A percentile compares a stretch with the other conserved stretches of the same genome.
Conservation (phyloP, 148 eudicot genomes). For the Vaccinium darrowii region DNA sequence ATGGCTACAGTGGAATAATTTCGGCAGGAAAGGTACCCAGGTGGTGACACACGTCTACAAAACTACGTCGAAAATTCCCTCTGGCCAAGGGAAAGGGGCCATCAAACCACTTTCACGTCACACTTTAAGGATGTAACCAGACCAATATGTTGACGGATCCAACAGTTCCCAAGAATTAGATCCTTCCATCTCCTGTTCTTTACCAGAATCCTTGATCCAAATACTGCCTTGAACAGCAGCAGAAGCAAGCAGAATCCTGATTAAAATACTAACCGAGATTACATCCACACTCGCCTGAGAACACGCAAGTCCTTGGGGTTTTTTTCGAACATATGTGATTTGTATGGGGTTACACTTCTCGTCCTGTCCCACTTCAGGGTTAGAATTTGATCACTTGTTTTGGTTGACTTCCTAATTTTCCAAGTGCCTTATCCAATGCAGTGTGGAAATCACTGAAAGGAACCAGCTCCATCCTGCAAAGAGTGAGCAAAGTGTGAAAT, state of each 20-base stretch:
- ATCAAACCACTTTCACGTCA: background rate
- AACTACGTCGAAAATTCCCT: background rate
- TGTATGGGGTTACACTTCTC: background rate
- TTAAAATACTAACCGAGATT: background rate
- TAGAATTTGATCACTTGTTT: conserved; percentile 60
- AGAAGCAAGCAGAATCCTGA: background rate
- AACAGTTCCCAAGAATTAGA: background rate
- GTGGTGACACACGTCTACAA: background rate
- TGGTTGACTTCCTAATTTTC: conserved; percentile 59
- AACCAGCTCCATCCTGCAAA: conserved; percentile 62
- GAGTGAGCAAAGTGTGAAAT: background rate
- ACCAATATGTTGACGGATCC: background rate
- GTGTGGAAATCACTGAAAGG: conserved; percentile 48
- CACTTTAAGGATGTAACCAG: background rate
- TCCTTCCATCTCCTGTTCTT: background rate
- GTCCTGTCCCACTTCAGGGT: conserved; percentile 1
- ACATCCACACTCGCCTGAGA: no score
- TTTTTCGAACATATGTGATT: background rate
- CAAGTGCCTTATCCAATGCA: conserved; percentile 58
- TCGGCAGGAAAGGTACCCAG: background rate
- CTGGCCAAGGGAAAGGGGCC: background rate
- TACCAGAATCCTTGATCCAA: background rate
- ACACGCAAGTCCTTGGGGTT: no score
- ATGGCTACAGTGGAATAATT: background rate
- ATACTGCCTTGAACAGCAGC: background rate